Percentiles rank a stretch among this genome's conserved stretches.
These are phyloP conservation scores for Ascochyta lentis DNA, from an alignment of 2,329 filamentous ascomycete genomes.

Conservation along the genomic window DNA sequence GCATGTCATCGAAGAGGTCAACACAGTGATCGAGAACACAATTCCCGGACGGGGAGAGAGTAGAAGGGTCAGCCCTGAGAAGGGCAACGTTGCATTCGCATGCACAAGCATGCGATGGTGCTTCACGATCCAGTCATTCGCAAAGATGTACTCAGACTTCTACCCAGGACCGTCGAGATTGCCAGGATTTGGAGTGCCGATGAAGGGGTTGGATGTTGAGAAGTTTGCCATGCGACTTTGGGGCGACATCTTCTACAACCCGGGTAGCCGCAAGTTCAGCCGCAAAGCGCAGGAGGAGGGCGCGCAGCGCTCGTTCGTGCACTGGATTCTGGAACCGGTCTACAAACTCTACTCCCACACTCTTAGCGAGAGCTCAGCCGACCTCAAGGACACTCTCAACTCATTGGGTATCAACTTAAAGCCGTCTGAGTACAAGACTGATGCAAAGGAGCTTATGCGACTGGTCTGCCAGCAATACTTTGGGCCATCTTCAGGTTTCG, in stretches of 20 bases:
- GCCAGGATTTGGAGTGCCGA: constrained; percentile 43
- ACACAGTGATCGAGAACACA: constrained; percentile 89
- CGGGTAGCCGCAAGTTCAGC: constrained; percentile 86
- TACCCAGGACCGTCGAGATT: constrained; percentile 66
- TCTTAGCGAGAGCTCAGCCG: constrained; percentile 86
- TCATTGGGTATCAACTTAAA: constrained; percentile 85
- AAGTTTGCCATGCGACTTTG: constrained; percentile 88
- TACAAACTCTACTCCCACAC: constrained; percentile 98
- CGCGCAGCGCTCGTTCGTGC: constrained; percentile 85
- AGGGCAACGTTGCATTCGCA: constrained; percentile 97
- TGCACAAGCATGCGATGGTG: constrained; percentile 96
- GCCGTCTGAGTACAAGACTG: constrained; percentile 87
- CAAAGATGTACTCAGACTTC: constrained; percentile 92
- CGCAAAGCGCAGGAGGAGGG: constrained; percentile 82
- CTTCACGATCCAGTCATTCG: constrained; percentile 92
- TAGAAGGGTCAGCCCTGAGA: constrained; percentile 88
- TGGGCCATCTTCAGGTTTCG: constrained; percentile 84
- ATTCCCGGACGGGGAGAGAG: constrained; percentile 80
- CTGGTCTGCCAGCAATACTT: constrained; percentile 96
- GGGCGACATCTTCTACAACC: constrained; percentile 98
- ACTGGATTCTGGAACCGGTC: constrained; percentile 94
- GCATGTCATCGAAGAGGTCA: constrained; percentile 98
- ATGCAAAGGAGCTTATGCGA: constrained; percentile 87
- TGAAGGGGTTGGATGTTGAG: constrained; percentile 67
- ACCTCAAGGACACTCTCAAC: constrained; percentile 79